Evolutionary conservation across 805 yeast genomes (phyloP), one percentile per base, ranked within the genome.

Genomic region (Pichia pseudocactophila): DNA sequence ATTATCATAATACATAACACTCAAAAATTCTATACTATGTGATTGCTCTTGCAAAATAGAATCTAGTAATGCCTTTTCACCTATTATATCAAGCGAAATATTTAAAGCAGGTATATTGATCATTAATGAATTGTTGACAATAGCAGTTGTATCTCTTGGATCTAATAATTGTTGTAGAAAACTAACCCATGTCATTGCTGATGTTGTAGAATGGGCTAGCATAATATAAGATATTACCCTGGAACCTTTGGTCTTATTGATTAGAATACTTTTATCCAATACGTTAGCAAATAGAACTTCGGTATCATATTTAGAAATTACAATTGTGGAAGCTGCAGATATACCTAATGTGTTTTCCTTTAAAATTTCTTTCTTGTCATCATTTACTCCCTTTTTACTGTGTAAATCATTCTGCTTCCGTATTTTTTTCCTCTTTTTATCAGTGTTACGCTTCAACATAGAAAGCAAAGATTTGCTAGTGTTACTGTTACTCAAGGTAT

Each of bases 211-310:
- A 36, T 71, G 71, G 19, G 80, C 68, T 41, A 76, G 70, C 35
- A 87, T 51, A 20, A 84, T 70, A 56, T 75, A 82, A 4, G 48
- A 50, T 4, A 49, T 16, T 12, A 15, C 15, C 39, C 34, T 44
- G 37, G 19, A 49, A 18, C 19, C 44, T 9, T 42, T 45, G 2
- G 42, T 25, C 22, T 44, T 42, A 59, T 67, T 66, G 5, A 85
- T 55, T 12, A 76, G 72, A 11, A 89, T 66, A 1, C 92, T 72
- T 53, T 84, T 80, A 54, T 89, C 97, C 28, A 80, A 58, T 0
- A 73, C 58, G 36, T 80, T 84, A 53, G 80, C 84, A 33, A 86
- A 67, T 19, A 63, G 67, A 1, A 82, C 75, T 1, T 57, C 45
- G 33, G 61, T 54, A 37, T 54, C 54, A n/a, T 32, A 39, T 5